phyloP scores from a whole-genome alignment of 768 basidiomycete species.

The Postia placenta region DNA sequence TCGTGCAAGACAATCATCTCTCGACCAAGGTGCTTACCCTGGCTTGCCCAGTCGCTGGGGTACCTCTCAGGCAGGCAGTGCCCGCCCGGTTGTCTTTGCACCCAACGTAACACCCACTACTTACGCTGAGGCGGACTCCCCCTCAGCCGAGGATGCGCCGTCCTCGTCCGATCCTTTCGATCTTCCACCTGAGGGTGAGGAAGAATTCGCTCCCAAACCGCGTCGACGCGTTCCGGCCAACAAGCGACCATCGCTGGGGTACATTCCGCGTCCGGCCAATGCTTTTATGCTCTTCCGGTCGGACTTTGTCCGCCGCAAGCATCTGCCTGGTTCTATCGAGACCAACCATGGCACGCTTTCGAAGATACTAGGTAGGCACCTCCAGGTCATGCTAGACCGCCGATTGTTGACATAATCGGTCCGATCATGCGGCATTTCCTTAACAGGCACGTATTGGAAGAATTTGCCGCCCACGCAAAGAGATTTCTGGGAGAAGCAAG shows the following conservation, averaged over 20 bases:
- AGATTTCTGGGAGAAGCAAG: slow-evolving; percentile 72
- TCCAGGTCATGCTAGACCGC: slow-evolving; percentile 2
- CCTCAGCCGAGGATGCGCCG: not conserved
- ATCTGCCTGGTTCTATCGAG: slow-evolving; percentile 71
- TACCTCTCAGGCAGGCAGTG: slow-evolving; percentile 47
- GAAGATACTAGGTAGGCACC: slow-evolving; percentile 44
- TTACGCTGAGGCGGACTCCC: slow-evolving; percentile 33
- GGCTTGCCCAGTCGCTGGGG: slow-evolving; percentile 40
- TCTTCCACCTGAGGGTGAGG: slow-evolving; percentile 46
- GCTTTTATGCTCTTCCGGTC: slow-evolving; percentile 86
- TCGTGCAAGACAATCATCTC: too few species aligned
- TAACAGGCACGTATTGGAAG: slow-evolving; percentile 80
- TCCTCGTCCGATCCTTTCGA: slow-evolving; percentile 37
- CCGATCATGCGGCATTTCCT: slow-evolving; percentile 17
- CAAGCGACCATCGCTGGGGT: slow-evolving; percentile 61
- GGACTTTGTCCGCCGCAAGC: slow-evolving; percentile 73
- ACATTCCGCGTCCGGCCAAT: slow-evolving; percentile 81
- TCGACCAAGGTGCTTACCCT: too few species aligned
- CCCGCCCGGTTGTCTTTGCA: slow-evolving; percentile 51
- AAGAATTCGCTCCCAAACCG: slow-evolving; percentile 31
- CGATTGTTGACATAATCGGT: not conserved
- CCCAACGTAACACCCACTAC: slow-evolving; percentile 56
- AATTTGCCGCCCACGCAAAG: slow-evolving; percentile 68
- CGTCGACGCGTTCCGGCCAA: slow-evolving; percentile 50
- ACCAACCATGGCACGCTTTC: slow-evolving; percentile 79